Evolutionary conservation across 257 asterid genomes (phyloP).

Genomic region (Solanum lycopersicoides): DNA sequence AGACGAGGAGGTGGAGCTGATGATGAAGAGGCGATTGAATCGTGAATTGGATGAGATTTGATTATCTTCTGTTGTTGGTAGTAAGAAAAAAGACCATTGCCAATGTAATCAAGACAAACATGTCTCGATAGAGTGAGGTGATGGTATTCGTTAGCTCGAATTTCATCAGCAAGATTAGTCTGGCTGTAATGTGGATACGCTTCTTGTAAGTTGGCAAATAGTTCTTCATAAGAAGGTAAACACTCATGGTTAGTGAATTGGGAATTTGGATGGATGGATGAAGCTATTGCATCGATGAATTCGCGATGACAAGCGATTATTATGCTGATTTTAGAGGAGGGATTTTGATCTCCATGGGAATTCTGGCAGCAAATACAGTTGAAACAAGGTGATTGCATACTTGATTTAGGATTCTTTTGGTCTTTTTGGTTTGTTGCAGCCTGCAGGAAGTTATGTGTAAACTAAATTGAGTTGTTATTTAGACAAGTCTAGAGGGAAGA

Average conservation of each 20-base stretch:
- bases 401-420: background rate
- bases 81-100: conserved; percentile 72
- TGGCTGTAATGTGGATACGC: conserved; percentile 29
- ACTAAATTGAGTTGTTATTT: background rate
- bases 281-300: conserved; percentile 27
- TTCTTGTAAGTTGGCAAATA: conserved; percentile 15
- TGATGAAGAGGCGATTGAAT: conserved; percentile 31
- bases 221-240: conserved; percentile 34
- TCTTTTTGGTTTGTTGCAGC: background rate
- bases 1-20: conserved; percentile 6
- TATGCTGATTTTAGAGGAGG: background rate
- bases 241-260: conserved; percentile 73
- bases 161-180: conserved; percentile 39
- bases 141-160: conserved; percentile 46
- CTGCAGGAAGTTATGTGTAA: background rate
- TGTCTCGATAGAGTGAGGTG: conserved; percentile 33
- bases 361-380: conserved; percentile 20
- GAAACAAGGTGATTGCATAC: conserved; percentile 51
- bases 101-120: conserved; percentile 68
- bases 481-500: background rate
- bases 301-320: conserved; percentile 16
- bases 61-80: conserved; percentile 22
- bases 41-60: background rate
- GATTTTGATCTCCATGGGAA: background rate
- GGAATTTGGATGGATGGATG: conserved; percentile 36